Conservation (phyloP, 352 stramenopile species). For the Phytophthora litchii region DNA sequence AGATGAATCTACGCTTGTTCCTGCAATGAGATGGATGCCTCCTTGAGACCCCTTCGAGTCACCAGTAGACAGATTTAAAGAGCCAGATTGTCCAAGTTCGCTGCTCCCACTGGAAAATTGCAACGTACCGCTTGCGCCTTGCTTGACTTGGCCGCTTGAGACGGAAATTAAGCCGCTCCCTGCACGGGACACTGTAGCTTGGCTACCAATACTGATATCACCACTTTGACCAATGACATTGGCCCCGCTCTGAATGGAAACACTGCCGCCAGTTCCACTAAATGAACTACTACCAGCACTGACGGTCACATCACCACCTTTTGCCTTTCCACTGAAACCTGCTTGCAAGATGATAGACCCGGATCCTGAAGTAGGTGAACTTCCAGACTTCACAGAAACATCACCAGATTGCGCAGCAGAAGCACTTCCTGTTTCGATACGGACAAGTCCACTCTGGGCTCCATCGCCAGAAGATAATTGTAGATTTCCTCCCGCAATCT, state of each 20-base stretch:
- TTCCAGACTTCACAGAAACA: conserved; percentile 14
- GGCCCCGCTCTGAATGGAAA: conserved; percentile 15
- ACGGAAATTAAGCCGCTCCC: conserved; percentile 20
- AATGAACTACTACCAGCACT: conserved; percentile 14
- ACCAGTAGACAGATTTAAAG: conserved; percentile 19
- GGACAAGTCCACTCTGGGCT: conserved; percentile 12
- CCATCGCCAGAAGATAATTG: conserved; percentile 15
- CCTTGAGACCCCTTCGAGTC: conserved; percentile 14
- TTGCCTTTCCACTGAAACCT: conserved; percentile 11
- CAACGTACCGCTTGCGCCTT: conserved; percentile 13
- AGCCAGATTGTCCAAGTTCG: conserved; percentile 15
- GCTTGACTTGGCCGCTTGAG: conserved; percentile 16
- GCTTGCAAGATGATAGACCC: conserved; percentile 29
- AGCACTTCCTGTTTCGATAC: conserved; percentile 13
- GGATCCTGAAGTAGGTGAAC: conserved; percentile 18
- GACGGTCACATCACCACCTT: conserved; percentile 18
- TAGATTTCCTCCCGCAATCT: conserved; percentile 8
- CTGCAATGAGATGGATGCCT: conserved; percentile 16
- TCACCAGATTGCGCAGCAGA: conserved; percentile 10
- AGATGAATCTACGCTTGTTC: conserved; percentile 12
- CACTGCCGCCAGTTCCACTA: conserved; percentile 14
- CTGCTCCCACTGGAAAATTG: conserved; percentile 19
- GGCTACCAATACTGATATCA: conserved; percentile 35
- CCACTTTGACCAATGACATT: conserved; percentile 31
- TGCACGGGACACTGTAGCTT: conserved; percentile 13